Base-by-base conservation (phyloP, 2,329 filamentous ascomycete genomes). In the Colletotrichum sp. region DNA sequence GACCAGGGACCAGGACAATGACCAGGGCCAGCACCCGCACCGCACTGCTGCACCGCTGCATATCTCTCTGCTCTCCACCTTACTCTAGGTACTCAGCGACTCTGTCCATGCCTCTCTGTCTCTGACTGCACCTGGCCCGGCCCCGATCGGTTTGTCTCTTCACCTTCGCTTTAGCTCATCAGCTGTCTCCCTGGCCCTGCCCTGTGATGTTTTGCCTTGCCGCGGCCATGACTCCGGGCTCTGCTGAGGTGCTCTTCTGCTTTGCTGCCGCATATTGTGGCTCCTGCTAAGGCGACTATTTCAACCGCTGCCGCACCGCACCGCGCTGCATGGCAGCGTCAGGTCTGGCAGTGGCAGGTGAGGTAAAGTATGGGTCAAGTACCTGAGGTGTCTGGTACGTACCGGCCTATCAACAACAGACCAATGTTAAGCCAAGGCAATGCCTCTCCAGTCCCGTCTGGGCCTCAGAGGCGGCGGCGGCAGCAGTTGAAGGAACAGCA, bases 341-440 rank as follows among this genome's bases (percentile, higher is more conserved):
- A 30, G 49, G 13, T 44, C 29, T 22, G 25, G 29, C 25, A 34
- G 12, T 22, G n/a, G 29, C 25, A 34, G 19, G 30, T 13, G 7
- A n/a, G 44, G 25, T 52, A 52, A 52, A 52, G 44, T 52, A 52
- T 52, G 44, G 25, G 16, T 13, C 36, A 22, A 29, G 27, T 72
- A 69, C 32, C 30, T 71, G 71, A 64, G 25, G 44, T 52, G 57
- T 29, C 49, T 27, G 44, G 22, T 72, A 75, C 52, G 72, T 72
- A 67, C 69, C 55, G 59, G 30, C 30, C 39, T 72, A 64, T 55
- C 62, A 57, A 55, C 63, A 67, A 55, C 39, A 72, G 36, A 71
- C 52, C 72, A 66, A 75, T 70, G 59, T 62, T 34, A 71, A 32
- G 49, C 30, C 16, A 72, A 59, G 57, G 59, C 27, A 55, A 75